phyloP scores from a whole-genome alignment of 495 filamentous ascomycete genomes.

The Pseudomonodictys pantanalensis region DNA sequence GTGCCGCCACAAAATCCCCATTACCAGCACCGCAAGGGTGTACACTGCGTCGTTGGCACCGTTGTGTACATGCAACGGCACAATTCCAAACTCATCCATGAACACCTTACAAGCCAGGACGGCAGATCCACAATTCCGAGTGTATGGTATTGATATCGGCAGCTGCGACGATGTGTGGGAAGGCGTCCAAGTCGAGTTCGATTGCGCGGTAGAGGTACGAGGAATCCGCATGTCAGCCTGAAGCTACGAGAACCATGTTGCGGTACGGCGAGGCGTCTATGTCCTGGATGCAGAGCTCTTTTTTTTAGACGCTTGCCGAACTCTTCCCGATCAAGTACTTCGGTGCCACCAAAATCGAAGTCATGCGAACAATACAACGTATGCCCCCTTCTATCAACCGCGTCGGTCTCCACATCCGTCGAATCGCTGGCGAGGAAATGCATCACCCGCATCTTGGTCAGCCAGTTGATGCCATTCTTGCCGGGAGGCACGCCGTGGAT shows the following conservation, averaged over 20 bases:
- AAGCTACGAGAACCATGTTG: conserved; percentile 1
- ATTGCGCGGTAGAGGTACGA: neutral
- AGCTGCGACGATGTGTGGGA: neutral
- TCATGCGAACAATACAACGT: neutral
- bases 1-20: neutral
- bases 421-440: neutral
- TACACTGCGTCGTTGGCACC: conserved; percentile 7
- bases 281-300: neutral
- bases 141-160: neutral
- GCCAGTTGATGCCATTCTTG: neutral
- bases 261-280: neutral
- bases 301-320: neutral
- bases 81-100: neutral
- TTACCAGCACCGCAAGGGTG: neutral
- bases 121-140: neutral
- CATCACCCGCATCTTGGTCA: neutral
- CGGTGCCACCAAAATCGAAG: conserved; percentile 6
- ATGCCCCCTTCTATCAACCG: neutral
- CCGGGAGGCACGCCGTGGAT: neutral
- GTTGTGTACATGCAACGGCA: neutral
- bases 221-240: neutral
- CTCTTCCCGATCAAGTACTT: neutral
- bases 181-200: neutral
- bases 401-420: neutral
- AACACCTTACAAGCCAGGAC: neutral